Conservation (phyloP, 2,329 filamentous ascomycete genomes). For the Orbilia ellipsospora region DNA sequence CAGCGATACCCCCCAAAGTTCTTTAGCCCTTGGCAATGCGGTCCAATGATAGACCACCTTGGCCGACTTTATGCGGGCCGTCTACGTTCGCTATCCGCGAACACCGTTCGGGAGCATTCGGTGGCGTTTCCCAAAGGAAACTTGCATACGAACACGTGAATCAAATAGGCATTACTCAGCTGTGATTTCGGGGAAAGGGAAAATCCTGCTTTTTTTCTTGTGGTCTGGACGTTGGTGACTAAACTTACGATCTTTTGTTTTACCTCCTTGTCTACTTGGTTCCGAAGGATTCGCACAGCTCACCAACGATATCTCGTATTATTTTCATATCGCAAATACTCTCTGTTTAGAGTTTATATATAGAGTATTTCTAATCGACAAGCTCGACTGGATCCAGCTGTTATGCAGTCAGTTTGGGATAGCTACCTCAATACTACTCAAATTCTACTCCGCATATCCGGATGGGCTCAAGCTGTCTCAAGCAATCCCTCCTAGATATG, state of each 20-base stretch:
- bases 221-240: slow-evolving; percentile 8
- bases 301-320: too few species aligned
- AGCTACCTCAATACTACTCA: too few species aligned
- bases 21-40: slow-evolving; percentile 16
- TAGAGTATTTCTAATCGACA: too few species aligned
- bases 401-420: too few species aligned
- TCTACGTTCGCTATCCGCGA: slow-evolving; percentile 54
- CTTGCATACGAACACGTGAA: slow-evolving; percentile 35
- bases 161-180: slow-evolving; percentile 33
- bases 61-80: slow-evolving; percentile 30
- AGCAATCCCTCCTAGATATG: too few species aligned
- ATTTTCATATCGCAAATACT: too few species aligned
- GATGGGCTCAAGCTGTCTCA: too few species aligned
- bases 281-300: too few species aligned
- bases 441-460: too few species aligned
- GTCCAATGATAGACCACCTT: slow-evolving; percentile 41
- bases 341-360: too few species aligned
- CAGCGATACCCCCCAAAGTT: slow-evolving; percentile 35
- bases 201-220: slow-evolving; percentile 14
- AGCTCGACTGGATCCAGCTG: too few species aligned
- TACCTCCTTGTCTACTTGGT: not conserved
- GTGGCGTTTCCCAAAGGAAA: slow-evolving; percentile 40
- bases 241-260: slow-evolving; percentile 10
- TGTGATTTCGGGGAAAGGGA: slow-evolving; percentile 26
- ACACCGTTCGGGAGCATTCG: slow-evolving; percentile 17